Conservation (phyloP, 148 eudicot species). For the Fagopyrum tataricum region DNA sequence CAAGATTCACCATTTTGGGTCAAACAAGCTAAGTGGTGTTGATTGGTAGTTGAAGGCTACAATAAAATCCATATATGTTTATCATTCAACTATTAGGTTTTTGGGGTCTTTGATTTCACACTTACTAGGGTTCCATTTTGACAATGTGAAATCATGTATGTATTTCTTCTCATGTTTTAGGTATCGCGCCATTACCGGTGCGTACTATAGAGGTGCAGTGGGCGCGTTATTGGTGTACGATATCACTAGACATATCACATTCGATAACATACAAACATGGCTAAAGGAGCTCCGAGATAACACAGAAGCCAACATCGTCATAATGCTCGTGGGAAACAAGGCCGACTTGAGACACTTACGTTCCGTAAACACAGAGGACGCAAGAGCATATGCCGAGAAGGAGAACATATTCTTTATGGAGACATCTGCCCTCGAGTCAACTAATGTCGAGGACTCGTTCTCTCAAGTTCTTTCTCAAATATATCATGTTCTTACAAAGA, state of each 20-base stretch:
- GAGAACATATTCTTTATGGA: slow-evolving; percentile 42
- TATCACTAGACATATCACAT: slow-evolving; percentile 35
- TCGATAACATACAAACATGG: slow-evolving; percentile 50
- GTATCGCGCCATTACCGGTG: slow-evolving; percentile 56
- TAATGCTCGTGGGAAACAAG: slow-evolving; percentile 55
- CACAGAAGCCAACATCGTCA: slow-evolving; percentile 38
- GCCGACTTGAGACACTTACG: slow-evolving; percentile 35
- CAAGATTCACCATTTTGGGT: slow-evolving; percentile 11
- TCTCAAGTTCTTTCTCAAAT: slow-evolving; percentile 36
- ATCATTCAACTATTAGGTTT: neutral
- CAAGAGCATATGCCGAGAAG: slow-evolving; percentile 34
- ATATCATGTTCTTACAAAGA: slow-evolving; percentile 28
- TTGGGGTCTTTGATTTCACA: neutral
- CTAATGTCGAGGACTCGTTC: slow-evolving; percentile 49
- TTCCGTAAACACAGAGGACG: slow-evolving; percentile 33
- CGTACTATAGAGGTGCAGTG: slow-evolving; percentile 53
- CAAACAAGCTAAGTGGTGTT: neutral
- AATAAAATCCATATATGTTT: too few species aligned
- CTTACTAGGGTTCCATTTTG: neutral
- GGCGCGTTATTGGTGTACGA: slow-evolving; percentile 53
- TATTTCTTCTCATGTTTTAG: too few species aligned
- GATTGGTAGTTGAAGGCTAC: neutral
- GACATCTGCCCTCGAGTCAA: slow-evolving; percentile 46
- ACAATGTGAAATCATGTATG: neutral
- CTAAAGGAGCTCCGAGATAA: slow-evolving; percentile 35